A percentile compares a stretch with the other conserved stretches of the same genome.
These are phyloP conservation scores for Rosa lucieae DNA, from an alignment of 306 rosid genomes.

Conservation along the genomic window DNA sequence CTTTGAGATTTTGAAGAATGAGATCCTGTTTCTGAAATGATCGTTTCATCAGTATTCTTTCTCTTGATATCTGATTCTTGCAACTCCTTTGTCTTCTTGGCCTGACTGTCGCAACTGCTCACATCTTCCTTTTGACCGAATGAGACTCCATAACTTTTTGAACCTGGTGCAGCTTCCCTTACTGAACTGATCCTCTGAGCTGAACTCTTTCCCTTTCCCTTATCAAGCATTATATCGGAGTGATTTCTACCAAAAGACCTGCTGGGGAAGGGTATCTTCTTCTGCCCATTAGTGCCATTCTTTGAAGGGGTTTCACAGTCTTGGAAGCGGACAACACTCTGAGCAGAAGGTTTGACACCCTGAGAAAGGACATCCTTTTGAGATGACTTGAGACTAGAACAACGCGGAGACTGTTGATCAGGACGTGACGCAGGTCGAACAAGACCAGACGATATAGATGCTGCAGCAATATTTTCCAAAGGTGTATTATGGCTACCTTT, in stretches of 20 bases:
- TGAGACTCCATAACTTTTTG: constrained; percentile 32
- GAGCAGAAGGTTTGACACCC: constrained; percentile 33
- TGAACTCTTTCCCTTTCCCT: constrained; percentile 33
- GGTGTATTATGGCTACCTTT: constrained; percentile 32
- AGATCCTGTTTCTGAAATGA: constrained; percentile 31
- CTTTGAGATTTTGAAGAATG: constrained; percentile 32
- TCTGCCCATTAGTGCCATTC: constrained; percentile 39
- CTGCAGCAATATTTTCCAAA: constrained; percentile 29
- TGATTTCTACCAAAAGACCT: constrained; percentile 38
- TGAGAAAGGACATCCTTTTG: constrained; percentile 32
- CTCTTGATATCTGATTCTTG: constrained; percentile 36
- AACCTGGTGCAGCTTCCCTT: constrained; percentile 33
- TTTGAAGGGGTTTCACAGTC: constrained; percentile 41
- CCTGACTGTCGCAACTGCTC: constrained; percentile 27
- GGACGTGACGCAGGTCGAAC: constrained; percentile 28
- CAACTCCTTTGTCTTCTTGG: constrained; percentile 39
- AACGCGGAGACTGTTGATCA: constrained; percentile 25
- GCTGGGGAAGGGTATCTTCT: constrained; percentile 29
- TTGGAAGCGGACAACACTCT: constrained; percentile 34
- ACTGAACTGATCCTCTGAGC: constrained; percentile 34
- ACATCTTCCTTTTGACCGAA: constrained; percentile 33
- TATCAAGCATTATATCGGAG: constrained; percentile 38
- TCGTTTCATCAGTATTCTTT: constrained; percentile 40
- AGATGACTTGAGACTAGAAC: constrained; percentile 39
- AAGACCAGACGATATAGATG: constrained; percentile 30